phyloP scores from a whole-genome alignment of 805 yeast species.

The Maudiozyma saulgeensis region DNA sequence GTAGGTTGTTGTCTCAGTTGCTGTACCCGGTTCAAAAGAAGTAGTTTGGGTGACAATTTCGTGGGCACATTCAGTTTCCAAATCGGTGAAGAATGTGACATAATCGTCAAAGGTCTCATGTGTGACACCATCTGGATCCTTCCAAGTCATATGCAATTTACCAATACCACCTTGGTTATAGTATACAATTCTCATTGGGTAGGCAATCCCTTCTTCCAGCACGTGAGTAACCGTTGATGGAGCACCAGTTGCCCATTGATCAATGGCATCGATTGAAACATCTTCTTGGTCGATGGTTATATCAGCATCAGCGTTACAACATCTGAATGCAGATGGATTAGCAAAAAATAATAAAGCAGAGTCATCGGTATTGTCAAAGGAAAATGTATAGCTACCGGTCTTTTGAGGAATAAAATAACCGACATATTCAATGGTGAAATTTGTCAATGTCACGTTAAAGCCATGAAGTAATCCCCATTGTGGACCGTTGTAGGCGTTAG shows the following conservation, averaged over 20 bases:
- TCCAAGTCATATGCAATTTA: slow-evolving; percentile 1
- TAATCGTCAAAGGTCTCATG: not conserved
- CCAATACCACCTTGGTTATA: slow-evolving; percentile 6
- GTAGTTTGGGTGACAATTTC: not conserved
- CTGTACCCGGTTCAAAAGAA: slow-evolving; percentile 1
- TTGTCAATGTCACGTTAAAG: slow-evolving; percentile 4
- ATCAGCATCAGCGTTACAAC: not conserved
- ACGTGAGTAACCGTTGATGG: not conserved
- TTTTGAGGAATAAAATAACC: slow-evolving; percentile 24
- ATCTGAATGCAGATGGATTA: slow-evolving; percentile 22
- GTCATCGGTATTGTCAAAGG: slow-evolving; percentile 25
- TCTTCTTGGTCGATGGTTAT: not conserved
- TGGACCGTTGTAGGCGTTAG: not conserved
- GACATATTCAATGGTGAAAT: slow-evolving; percentile 20
- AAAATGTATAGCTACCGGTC: slow-evolving; percentile 26
- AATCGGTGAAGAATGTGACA: not conserved
- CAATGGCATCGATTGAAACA: slow-evolving; percentile 1
- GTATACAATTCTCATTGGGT: slow-evolving; percentile 16
- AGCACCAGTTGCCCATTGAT: slow-evolving; percentile 1
- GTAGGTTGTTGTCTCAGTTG: slow-evolving; percentile 3
- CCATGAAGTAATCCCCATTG: not conserved
- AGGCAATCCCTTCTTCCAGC: slow-evolving; percentile 7
- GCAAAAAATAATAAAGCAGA: slow-evolving; percentile 20
- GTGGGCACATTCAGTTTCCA: not conserved
- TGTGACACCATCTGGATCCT: slow-evolving; percentile 5